A percentile compares a stretch with the other conserved stretches of the same genome.
Conservation (phyloP, 2,329 filamentous ascomycete genomes). For the Trichoderma sp. region DNA sequence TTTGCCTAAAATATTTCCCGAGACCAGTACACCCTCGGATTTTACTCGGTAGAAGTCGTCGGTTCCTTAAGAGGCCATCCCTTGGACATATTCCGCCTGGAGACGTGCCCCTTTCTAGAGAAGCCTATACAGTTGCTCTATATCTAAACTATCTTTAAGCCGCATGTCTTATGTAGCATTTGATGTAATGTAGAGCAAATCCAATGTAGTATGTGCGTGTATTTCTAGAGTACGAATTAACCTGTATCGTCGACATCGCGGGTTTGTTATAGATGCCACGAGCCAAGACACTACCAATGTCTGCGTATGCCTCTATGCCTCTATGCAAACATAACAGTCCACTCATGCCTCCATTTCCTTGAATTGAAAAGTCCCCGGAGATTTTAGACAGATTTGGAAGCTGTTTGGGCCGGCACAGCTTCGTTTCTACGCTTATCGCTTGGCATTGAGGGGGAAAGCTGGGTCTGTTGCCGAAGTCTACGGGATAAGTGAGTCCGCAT, state of each 20-base stretch:
- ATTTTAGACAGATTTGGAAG: constrained; percentile 16
- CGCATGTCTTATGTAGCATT: background rate
- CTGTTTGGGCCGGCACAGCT: background rate
- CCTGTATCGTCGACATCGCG: background rate
- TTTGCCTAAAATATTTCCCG: background rate
- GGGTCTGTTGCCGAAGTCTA: background rate
- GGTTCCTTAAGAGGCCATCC: background rate
- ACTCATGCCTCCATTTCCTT: background rate
- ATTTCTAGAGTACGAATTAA: background rate
- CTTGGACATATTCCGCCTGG: background rate
- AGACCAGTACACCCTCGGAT: background rate
- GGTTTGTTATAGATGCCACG: background rate
- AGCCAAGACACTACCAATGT: background rate
- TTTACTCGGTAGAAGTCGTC: background rate
- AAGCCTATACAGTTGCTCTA: background rate
- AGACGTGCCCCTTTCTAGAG: background rate
- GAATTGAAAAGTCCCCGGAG: background rate
- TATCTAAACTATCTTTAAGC: too few species aligned
- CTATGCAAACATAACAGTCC: background rate
- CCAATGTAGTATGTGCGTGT: background rate
- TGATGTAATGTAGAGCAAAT: too few species aligned
- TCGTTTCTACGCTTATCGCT: constrained; percentile 19
- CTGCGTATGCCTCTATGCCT: background rate
- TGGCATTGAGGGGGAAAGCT: constrained; percentile 12
- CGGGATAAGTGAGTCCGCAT: background rate